Conservation (phyloP, 345 rosid species). For the Iberis pinnata region DNA sequence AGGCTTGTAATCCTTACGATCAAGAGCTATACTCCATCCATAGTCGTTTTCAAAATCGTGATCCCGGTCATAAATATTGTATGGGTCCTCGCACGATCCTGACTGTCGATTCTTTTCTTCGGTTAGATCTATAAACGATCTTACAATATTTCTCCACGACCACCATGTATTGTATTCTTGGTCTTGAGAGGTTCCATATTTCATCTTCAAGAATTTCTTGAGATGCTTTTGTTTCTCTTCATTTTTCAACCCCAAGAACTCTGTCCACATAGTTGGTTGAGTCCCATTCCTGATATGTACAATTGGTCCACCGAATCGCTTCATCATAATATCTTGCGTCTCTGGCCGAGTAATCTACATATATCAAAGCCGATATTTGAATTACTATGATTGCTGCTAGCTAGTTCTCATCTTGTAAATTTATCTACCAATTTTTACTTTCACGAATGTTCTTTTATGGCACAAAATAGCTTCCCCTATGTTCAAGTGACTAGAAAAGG, state of each 20-base stretch:
- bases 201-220: conserved; percentile 40
- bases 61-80: conserved; percentile 47
- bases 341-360: conserved; percentile 53
- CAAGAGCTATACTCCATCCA: conserved; percentile 77
- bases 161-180: conserved; percentile 29
- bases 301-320: conserved; percentile 48
- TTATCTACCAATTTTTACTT: no score
- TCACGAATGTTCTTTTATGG: no score
- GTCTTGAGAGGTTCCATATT: conserved; percentile 24
- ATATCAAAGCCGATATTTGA: no score
- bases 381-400: no score
- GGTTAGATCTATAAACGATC: conserved; percentile 28
- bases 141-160: conserved; percentile 56
- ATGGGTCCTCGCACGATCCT: conserved; percentile 41
- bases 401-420: no score
- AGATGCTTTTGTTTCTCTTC: conserved; percentile 49
- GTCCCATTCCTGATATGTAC: conserved; percentile 42
- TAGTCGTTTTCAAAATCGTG: conserved; percentile 55
- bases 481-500: no score
- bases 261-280: conserved; percentile 49
- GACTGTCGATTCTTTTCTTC: conserved; percentile 16
- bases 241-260: conserved; percentile 41
- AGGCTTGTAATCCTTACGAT: conserved; percentile 44
- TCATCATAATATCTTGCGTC: conserved; percentile 34
- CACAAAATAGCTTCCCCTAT: no score